Base-by-base conservation (phyloP, 495 filamentous ascomycete genomes). In the Hypoxylon fragiforme region DNA sequence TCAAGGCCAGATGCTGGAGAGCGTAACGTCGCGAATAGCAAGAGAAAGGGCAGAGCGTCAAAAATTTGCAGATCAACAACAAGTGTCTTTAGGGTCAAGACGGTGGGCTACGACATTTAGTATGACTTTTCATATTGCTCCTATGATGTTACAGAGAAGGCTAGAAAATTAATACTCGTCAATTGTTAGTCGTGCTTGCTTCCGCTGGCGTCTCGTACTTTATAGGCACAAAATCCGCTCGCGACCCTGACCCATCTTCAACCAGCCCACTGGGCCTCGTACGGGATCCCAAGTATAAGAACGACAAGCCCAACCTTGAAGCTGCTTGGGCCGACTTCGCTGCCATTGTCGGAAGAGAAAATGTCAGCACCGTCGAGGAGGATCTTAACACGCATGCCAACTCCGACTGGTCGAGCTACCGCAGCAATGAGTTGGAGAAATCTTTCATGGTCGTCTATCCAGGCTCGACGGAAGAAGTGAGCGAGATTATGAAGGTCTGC, bases 281-380 rank as follows among this genome's bases (percentile, higher is more conserved):
- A 16, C 75, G 71, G 3, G 70, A 83, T 0, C 88, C 87, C 0
- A 72, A 75, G 50, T 89, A 95, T 66, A 83, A 96, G 62, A 78
- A 83, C 39, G 80, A 84, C 22, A 81, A 79, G 42, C 76, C 82
- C 13, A 94, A 92, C 62, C 81, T 97, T 31, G 86, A 97, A 73
- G 90, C 95, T 7, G 90, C 92, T 2, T 98, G 95, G 94, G 76
- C 86, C 3, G 94, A 98, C 68, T 92, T 97, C 64, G 84, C 85
- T 32, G 79, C 81, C 20, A 87, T 98, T 14, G 80, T 97, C 7
- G 94, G 95, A 42, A 75, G 81, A 50, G 88, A 91, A 21, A 85
- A 97, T 69, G 88, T 98, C 28, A 91, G 87, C 36, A 96, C 92
- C 0, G 55, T 81, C 32, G 74, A 77, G 6, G 74, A 71, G 8